phyloP scores from a whole-genome alignment of 2,329 filamentous ascomycete genomes.

The Cryphonectria radicalis region DNA sequence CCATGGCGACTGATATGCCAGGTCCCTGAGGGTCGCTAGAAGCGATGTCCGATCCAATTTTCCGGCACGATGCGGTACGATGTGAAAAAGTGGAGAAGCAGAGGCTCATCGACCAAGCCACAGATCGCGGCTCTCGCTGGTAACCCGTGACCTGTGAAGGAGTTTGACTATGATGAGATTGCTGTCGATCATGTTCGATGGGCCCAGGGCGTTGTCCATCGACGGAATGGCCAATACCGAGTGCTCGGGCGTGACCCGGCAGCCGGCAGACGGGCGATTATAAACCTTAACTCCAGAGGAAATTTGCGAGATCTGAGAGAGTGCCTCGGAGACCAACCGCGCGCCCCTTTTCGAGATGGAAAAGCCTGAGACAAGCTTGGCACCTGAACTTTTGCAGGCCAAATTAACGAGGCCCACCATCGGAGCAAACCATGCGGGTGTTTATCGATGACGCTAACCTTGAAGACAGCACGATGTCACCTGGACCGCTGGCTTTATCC shows the following conservation, averaged over 20 bases:
- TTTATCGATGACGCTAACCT: slow-evolving; percentile 8
- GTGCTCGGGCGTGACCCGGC: background rate
- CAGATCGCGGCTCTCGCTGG: background rate
- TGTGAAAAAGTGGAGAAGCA: background rate
- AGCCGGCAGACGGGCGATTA: background rate
- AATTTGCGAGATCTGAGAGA: slow-evolving; percentile 1
- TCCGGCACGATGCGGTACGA: background rate
- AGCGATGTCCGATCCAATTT: background rate
- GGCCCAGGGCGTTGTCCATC: background rate
- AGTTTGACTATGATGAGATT: background rate
- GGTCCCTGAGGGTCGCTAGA: background rate
- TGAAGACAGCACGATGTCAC: background rate
- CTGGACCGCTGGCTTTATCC: background rate
- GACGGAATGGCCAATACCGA: background rate
- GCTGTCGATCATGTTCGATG: background rate
- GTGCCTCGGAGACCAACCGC: slow-evolving; percentile 1
- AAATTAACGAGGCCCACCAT: slow-evolving; percentile 11
- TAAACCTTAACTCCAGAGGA: background rate
- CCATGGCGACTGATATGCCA: background rate
- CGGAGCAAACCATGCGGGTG: slow-evolving; percentile 9
- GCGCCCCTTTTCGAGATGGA: background rate
- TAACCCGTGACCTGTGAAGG: slow-evolving; percentile 1
- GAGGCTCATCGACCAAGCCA: slow-evolving; percentile 2
- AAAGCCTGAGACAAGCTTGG: slow-evolving; percentile 8
- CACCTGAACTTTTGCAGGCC: slow-evolving; percentile 4